Evolutionary conservation across 495 filamentous ascomycete species (phyloP).

Genomic region (Tuber umbilicatum): DNA sequence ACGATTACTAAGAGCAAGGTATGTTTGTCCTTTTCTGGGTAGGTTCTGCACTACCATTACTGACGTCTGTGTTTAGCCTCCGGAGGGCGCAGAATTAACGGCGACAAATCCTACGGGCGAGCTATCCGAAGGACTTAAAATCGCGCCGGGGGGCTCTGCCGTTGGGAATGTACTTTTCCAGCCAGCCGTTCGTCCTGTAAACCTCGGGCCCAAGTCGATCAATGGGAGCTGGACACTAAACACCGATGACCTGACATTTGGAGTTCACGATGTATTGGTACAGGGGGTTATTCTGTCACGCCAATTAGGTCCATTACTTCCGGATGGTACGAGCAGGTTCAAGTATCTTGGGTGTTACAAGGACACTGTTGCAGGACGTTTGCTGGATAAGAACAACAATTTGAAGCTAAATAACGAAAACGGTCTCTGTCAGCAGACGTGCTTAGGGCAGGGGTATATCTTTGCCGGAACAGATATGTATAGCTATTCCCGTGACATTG

Average conservation of each 20-base stretch:
- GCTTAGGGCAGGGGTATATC: constrained; percentile 31
- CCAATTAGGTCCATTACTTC: constrained; percentile 40
- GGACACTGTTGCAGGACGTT: constrained; percentile 39
- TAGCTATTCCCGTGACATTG: not conserved
- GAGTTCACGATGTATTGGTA: constrained; percentile 42
- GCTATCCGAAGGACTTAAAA: constrained; percentile 42
- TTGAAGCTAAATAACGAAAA: constrained; percentile 39
- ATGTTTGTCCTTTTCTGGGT: not conserved
- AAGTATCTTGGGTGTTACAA: constrained; percentile 46
- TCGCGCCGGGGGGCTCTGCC: constrained; percentile 35
- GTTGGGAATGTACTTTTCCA: constrained; percentile 41
- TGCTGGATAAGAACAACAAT: constrained; percentile 39
- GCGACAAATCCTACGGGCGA: constrained; percentile 42
- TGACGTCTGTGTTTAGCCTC: constrained; percentile 37
- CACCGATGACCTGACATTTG: constrained; percentile 44
- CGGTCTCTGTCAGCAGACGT: constrained; percentile 43
- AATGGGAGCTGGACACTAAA: constrained; percentile 46
- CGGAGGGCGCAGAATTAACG: constrained; percentile 36
- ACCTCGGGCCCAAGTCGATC: constrained; percentile 30
- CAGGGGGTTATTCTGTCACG: constrained; percentile 38
- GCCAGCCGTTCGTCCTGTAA: constrained; percentile 34
- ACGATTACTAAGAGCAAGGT: constrained; percentile 43
- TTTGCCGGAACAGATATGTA: constrained; percentile 43
- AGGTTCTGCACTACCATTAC: not conserved
- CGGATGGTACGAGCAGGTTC: constrained; percentile 38